Base-by-base conservation (phyloP, 225 moss, liverwort and hornwort genomes). In the Sphagnum contortum region DNA sequence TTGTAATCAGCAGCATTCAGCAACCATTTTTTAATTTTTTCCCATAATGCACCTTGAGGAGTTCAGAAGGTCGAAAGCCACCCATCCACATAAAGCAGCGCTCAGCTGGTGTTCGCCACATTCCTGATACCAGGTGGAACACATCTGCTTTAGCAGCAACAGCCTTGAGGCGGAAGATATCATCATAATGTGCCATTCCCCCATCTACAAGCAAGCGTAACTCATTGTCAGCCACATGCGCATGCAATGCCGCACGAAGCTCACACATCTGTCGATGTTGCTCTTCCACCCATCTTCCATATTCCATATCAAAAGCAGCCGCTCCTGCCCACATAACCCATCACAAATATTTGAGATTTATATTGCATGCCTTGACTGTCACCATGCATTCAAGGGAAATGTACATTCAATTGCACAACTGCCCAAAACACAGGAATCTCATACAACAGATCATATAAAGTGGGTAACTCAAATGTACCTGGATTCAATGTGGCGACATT, bases 41-140 rank as follows among this genome's bases (percentile, higher is more conserved):
- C 29, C 29, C 29, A 29, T 8, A 13, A 29, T 4, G 50, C 59
- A 92, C 96, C 92, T 98, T 98, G 44, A 98, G 69, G 59, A 98
- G 89, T 69, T 98, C 96, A 45, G 96, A 98, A 53, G 96, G 96
- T 64, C 93, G 85, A 68, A 98, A 98, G 48, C 96, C 96, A 73
- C 96, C 96, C 93, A 98, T 98, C 96, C 96, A 98, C 93, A 98
- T 87, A 69, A 98, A 98, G 70, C 92, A 98, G 55, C 96, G 84
- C 62, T 98, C 96, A 14, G 93, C 96, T 54, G 96, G 96, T 55
- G 96, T 98, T 74, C 93, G 92, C 96, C 96, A 98, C 96, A 98
- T 93, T 75, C 96, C 96, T 47, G 96, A 98, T 50, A 98, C 88
- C 47, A 98, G 90, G 71, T 98, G 96, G 64, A 98, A 98, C 53